Evolutionary conservation across 768 basidiomycete genomes (phyloP).

Genomic region (Tylopilus intermedius): DNA sequence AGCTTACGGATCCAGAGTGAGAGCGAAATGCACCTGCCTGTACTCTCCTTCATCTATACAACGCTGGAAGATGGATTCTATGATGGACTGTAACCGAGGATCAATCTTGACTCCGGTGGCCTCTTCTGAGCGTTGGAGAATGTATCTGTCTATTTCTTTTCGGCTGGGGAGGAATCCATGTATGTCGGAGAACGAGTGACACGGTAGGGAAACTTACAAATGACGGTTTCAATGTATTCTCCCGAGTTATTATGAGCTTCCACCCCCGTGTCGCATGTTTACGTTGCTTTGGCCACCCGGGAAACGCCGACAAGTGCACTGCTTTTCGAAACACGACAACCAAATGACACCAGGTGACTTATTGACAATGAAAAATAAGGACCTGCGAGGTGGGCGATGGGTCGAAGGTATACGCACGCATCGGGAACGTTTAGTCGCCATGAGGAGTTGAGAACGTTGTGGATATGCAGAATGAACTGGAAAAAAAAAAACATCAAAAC

Average conservation of each 20-base stretch:
- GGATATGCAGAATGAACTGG: no score
- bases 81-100: constrained; percentile 71
- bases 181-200: not conserved
- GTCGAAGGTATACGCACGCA: no score
- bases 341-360: no score
- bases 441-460: no score
- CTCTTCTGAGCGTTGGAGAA: constrained; percentile 61
- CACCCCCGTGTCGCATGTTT: constrained; percentile 17
- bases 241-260: constrained; percentile 62
- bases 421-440: no score
- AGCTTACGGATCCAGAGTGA: not conserved
- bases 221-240: constrained; percentile 92
- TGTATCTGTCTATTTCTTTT: constrained; percentile 93
- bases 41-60: constrained; percentile 87
- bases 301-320: no score
- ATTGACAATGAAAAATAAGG: no score
- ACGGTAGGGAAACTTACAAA: constrained; percentile 60
- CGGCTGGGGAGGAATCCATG: constrained; percentile 43
- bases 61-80: constrained; percentile 82
- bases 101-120: constrained; percentile 61
- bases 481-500: no score
- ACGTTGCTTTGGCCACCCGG: no score
- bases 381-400: no score
- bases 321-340: no score
- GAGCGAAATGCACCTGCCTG: constrained; percentile 61